Conservation (phyloP, 345 rosid species). For the Dipteronia dyeriana region DNA sequence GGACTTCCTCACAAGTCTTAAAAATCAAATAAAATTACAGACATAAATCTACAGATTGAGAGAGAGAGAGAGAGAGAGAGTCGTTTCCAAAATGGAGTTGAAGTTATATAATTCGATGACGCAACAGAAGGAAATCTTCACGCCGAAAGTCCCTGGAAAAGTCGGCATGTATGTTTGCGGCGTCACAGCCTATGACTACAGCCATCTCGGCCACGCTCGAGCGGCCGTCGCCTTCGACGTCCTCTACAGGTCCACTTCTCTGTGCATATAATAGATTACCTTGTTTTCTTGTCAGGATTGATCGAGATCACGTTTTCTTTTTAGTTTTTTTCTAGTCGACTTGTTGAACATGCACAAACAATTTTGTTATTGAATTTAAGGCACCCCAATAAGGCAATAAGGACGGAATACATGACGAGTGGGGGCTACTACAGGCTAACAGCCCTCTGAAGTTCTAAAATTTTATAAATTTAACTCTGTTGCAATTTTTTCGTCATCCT, state of each 20-base stretch:
- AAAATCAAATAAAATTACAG: not conserved
- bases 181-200: conserved; percentile 80
- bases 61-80: not conserved
- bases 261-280: no score
- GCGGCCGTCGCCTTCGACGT: conserved; percentile 85
- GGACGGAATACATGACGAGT: no score
- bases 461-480: no score
- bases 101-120: conserved; percentile 72
- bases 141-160: conserved; percentile 52
- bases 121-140: conserved; percentile 57
- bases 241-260: conserved; percentile 54
- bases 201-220: conserved; percentile 93
- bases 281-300: not conserved
- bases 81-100: conserved; percentile 20
- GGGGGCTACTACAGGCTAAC: no score
- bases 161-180: conserved; percentile 90
- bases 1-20: not conserved
- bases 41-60: not conserved
- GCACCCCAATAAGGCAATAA: no score
- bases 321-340: not conserved
- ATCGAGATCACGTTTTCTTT: not conserved
- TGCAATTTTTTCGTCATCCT: no score
- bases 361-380: not conserved
- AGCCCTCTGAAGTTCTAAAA: no score
- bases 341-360: not conserved